phyloP scores from a whole-genome alignment of 371 early-diverging fungal genomes.

The Mortierella sp. region DNA sequence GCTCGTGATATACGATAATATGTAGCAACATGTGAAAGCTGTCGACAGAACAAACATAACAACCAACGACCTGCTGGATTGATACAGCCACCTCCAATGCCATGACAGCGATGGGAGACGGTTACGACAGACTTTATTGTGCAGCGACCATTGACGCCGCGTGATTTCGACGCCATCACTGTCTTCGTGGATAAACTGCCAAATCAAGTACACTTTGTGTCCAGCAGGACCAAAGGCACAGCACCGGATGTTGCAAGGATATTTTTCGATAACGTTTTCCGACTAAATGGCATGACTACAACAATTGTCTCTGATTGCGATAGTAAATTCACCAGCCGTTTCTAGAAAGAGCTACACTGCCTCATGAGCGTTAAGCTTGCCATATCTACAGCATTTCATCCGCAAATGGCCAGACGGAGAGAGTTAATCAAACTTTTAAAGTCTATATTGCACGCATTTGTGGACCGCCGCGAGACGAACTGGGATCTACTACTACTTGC shows the following conservation, averaged over 20 bases:
- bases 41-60: slow-evolving; percentile 53
- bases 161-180: slow-evolving; percentile 55
- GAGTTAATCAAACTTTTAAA: slow-evolving; percentile 63
- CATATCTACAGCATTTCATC: slow-evolving; percentile 32
- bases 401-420: slow-evolving; percentile 69
- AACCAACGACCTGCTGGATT: slow-evolving; percentile 50
- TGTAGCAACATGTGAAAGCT: slow-evolving; percentile 59
- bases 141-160: slow-evolving; percentile 18
- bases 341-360: slow-evolving; percentile 7
- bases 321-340: background rate
- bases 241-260: slow-evolving; percentile 22
- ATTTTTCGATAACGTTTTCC: slow-evolving; percentile 35
- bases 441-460: slow-evolving; percentile 59
- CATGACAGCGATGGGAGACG: slow-evolving; percentile 13
- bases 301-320: slow-evolving; percentile 33
- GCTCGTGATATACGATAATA: slow-evolving; percentile 52
- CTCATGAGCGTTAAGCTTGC: slow-evolving; percentile 56
- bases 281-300: slow-evolving; percentile 27
- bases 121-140: slow-evolving; percentile 44
- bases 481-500: slow-evolving; percentile 1
- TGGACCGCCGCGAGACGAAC: background rate
- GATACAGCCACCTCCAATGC: slow-evolving; percentile 55
- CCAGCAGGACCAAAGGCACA: slow-evolving; percentile 17
- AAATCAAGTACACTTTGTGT: slow-evolving; percentile 53
- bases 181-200: slow-evolving; percentile 63